phyloP scores from a whole-genome alignment of 2,329 filamentous ascomycete species.

The Nothophoma quercina region DNA sequence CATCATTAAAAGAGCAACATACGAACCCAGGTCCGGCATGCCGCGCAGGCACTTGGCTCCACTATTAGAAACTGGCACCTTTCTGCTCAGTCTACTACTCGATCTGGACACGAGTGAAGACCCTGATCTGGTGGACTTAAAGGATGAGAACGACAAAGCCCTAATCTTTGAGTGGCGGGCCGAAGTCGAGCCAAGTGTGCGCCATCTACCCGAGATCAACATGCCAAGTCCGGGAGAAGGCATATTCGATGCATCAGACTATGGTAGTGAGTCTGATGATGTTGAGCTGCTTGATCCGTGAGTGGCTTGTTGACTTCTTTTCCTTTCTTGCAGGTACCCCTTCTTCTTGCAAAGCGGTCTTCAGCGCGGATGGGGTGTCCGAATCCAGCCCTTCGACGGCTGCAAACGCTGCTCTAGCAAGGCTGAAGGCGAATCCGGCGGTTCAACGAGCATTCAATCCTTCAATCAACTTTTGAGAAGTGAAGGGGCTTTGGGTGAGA shows the following conservation, averaged over 20 bases:
- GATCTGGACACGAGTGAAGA: constrained; percentile 31
- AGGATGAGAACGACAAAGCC: constrained; percentile 29
- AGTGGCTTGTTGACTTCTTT: background rate
- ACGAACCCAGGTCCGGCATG: constrained; percentile 34
- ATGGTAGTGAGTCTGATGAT: constrained; percentile 48
- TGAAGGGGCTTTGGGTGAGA: too few species aligned
- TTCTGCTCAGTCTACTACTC: constrained; percentile 31
- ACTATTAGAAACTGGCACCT: constrained; percentile 31
- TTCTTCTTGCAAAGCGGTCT: background rate
- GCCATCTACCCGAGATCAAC: constrained; percentile 39
- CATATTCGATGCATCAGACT: constrained; percentile 46
- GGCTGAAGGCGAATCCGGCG: too few species aligned
- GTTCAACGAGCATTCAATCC: too few species aligned
- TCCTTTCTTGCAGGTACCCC: background rate
- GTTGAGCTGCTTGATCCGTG: constrained; percentile 32
- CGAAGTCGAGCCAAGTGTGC: constrained; percentile 34
- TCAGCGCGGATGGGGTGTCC: background rate
- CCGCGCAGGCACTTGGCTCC: constrained; percentile 34
- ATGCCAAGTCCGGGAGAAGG: constrained; percentile 40
- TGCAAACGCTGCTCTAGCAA: too few species aligned
- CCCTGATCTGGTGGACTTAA: constrained; percentile 26
- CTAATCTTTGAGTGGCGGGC: constrained; percentile 33
- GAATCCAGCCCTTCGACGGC: background rate
- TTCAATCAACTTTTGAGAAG: too few species aligned
- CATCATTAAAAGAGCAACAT: constrained; percentile 25